These are phyloP conservation scores for Leccinum griseonigrum DNA, from an alignment of 1,284 basidiomycete species.

Conservation along the genomic window DNA sequence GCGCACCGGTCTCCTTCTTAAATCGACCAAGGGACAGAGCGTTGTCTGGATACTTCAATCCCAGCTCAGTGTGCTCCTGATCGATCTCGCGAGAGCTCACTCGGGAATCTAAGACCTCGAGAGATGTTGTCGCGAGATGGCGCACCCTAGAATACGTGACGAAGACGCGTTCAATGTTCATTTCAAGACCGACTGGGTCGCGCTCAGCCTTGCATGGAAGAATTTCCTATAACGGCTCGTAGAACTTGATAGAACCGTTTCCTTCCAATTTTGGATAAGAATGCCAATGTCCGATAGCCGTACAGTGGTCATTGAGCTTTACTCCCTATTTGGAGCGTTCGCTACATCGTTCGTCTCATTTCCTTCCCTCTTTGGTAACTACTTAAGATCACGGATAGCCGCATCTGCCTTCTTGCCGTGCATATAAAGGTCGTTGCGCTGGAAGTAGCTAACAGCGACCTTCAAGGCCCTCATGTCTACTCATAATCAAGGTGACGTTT, in stretches of 20 bases:
- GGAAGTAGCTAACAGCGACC: too few species aligned
- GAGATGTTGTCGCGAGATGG: constrained; percentile 27
- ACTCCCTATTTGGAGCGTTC: not conserved
- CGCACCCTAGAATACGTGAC: constrained; percentile 37
- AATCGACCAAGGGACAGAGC: too few species aligned
- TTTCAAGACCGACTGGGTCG: constrained; percentile 38
- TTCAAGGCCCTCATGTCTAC: not conserved
- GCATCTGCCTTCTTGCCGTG: not conserved
- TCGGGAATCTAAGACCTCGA: constrained; percentile 25
- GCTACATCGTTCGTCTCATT: not conserved
- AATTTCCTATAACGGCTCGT: too few species aligned
- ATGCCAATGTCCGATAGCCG: not conserved
- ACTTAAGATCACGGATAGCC: not conserved
- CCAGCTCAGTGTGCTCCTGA: constrained; percentile 35
- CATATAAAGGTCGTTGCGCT: not conserved
- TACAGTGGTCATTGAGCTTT: not conserved
- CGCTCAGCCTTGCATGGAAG: constrained; percentile 48
- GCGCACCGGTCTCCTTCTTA: too few species aligned
- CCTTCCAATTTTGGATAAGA: not conserved
- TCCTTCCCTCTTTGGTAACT: not conserved
- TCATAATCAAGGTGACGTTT: not conserved
- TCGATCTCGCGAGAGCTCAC: constrained; percentile 46
- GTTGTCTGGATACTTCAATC: too few species aligned
- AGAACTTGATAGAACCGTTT: too few species aligned
- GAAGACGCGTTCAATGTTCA: constrained; percentile 53